Base-by-base conservation (phyloP, 768 basidiomycete genomes). In the Termitomyces sp. region DNA sequence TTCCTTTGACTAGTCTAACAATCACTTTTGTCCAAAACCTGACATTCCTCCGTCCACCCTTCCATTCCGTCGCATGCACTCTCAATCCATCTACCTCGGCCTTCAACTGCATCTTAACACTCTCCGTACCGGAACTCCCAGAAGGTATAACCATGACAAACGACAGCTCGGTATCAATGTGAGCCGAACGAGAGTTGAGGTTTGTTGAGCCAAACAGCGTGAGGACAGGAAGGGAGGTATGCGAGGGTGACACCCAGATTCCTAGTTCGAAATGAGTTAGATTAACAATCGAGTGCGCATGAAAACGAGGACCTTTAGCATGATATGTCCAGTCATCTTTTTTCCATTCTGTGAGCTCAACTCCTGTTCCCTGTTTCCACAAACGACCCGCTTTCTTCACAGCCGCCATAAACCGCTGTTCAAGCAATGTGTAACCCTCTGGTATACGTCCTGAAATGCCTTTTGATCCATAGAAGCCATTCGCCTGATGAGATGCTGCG, bases 121-220 rank as follows among this genome's bases (percentile, higher is more conserved):
- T 15, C n/a, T 42, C 41, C n/a, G 41, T 42, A 41, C 9, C 33
- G 24, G 7, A 22, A 42, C 31, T 27, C 20, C 37, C 50, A 18
- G n/a, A 47, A 37, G 87, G 84, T 12, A 91, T 82, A 50, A 88
- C 68, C 80, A 97, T 84, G 49, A 95, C 68, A 70, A 97, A 92
- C 0, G 93, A 95, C 34, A 97, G 78, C 66, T 97, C 95, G 9
- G 92, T 93, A 70, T 97, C 95, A 41, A 98, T 84, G 63, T 91
- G 84, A 1, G 93, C 83, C 1, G 94, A 95, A 4, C 95, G 88
- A 3, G 93, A 89, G 67, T 95, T 95, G 52, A 98, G 82, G 70
- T 98, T 98, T 4, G 95, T 96, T 0, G 94, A 96, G 11, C 95
- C 95, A 70, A 98, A 92, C 51, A 98, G 81, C 0, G 95, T 95